Conservation (phyloP, 2,329 filamentous ascomycete species). For the Fusarium nanum region DNA sequence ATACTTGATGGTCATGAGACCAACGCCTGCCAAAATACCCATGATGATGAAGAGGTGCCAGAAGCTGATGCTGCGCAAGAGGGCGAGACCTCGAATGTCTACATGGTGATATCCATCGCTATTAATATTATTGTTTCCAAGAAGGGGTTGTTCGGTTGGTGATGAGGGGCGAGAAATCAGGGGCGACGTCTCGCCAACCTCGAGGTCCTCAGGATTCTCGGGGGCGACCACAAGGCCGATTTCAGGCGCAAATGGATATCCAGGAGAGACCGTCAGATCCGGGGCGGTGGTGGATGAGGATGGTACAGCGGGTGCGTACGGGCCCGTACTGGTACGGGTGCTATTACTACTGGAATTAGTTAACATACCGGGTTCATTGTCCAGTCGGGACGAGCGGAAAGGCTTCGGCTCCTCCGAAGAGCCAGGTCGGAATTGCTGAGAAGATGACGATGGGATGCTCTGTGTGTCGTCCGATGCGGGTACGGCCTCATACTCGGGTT, state of each 20-base stretch:
- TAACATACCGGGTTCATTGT: conserved; percentile 75
- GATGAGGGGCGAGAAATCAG: conserved; percentile 75
- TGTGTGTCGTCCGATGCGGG: conserved; percentile 49
- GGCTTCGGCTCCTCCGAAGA: conserved; percentile 57
- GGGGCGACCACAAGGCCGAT: conserved; percentile 44
- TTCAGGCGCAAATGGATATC: conserved; percentile 45
- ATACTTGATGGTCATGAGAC: conserved; percentile 99
- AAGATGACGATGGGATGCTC: conserved; percentile 26
- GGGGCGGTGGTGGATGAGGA: conserved; percentile 34
- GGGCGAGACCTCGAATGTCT: conserved; percentile 88
- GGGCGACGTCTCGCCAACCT: conserved; percentile 81
- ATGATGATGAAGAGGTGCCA: conserved; percentile 92
- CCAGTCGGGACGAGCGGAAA: conserved; percentile 47
- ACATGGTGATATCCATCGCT: conserved; percentile 79
- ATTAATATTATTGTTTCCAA: conserved; percentile 73
- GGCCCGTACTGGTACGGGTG: conserved; percentile 47
- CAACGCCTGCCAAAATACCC: conserved; percentile 90
- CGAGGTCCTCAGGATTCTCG: conserved; percentile 51
- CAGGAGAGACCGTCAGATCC: conserved; percentile 40
- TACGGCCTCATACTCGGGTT: conserved; percentile 68
- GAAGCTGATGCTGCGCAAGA: conserved; percentile 81
- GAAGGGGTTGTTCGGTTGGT: conserved; percentile 61
- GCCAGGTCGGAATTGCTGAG: conserved; percentile 57
- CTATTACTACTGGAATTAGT: conserved; percentile 47
- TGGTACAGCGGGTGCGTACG: conserved; percentile 34